Evolutionary conservation across 257 asterid species (phyloP).

Genomic region (Anisodus tanguticus): DNA sequence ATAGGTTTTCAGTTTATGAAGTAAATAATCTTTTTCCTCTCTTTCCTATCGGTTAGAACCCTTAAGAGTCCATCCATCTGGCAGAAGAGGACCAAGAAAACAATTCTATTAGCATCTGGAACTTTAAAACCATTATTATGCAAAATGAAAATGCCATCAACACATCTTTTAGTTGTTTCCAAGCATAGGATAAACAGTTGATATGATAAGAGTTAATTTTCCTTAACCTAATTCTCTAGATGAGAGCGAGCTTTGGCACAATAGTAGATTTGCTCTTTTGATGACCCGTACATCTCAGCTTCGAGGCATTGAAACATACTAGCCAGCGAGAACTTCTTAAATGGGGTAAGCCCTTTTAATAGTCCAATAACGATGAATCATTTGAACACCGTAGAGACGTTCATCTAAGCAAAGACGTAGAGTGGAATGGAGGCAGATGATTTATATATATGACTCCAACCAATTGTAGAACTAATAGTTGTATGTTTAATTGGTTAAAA

Average conservation of each 20-base stretch:
- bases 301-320: neutral
- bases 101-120: constrained; percentile 1
- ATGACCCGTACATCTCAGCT: neutral
- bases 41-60: neutral
- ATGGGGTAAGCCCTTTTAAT: neutral
- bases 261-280: neutral
- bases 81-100: constrained; percentile 14
- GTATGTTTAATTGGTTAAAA: neutral
- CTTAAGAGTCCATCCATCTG: neutral
- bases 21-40: neutral
- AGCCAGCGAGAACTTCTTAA: constrained; percentile 7
- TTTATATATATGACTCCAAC: neutral
- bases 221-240: too few relatives aligned
- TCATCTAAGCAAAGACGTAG: neutral
- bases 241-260: too few relatives aligned
- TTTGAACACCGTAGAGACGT: neutral
- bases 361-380: neutral
- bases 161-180: neutral
- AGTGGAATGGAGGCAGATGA: neutral
- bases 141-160: neutral
- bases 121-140: neutral
- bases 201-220: too few relatives aligned
- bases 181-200: neutral
- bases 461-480: neutral
- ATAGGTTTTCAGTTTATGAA: neutral